Base-by-base conservation (phyloP, 805 yeast genomes). In the Pichia nakasei region DNA sequence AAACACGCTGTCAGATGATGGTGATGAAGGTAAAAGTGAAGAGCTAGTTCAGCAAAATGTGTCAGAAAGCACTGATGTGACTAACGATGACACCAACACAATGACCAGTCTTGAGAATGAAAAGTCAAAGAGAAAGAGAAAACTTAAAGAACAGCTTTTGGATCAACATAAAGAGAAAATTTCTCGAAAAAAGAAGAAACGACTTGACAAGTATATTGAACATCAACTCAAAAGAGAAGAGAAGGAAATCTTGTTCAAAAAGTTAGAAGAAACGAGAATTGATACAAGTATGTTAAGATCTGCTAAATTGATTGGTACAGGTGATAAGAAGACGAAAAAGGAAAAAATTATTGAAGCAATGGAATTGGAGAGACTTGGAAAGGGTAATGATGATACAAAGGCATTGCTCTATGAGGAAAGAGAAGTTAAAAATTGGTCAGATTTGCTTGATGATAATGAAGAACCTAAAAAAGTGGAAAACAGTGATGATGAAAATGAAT, bases 141-240 rank as follows among this genome's bases (percentile, higher is more conserved):
- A 75, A 49, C 57, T 89, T 38, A 76, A 69, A 43, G 73, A 80
- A 47, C 72, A 76, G 22, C 61, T 79, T 8, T 67, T 83, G 44
- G 61, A 70, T 22, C 81, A 85, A 37, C 72, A 72, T 43, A 68
- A 74, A 43, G 91, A 85, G 47, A 87, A 87, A 56, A 62, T 85
- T 32, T 78, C 89, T 0, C 68, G 78, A 40, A 73, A 82, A 39
- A 83, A 91, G 67, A 75, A 71, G 69, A 75, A 84, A 66, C 67
- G 97, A 46, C 65, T 91, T 37, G 97, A 91, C 49, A 91, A 91
- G 62, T 91, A 87, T 61, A 87, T 91, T 33, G 95, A 88, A 46
- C 95, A 85, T 64, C 96, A 88, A 59, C 58, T 88, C 53, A 83
- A 82, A 55, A 69, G 94, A 57, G 95, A 91, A 60, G 97, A 91